Conservation (phyloP, 2,329 filamentous ascomycete species). For the Penicillium sp. region DNA sequence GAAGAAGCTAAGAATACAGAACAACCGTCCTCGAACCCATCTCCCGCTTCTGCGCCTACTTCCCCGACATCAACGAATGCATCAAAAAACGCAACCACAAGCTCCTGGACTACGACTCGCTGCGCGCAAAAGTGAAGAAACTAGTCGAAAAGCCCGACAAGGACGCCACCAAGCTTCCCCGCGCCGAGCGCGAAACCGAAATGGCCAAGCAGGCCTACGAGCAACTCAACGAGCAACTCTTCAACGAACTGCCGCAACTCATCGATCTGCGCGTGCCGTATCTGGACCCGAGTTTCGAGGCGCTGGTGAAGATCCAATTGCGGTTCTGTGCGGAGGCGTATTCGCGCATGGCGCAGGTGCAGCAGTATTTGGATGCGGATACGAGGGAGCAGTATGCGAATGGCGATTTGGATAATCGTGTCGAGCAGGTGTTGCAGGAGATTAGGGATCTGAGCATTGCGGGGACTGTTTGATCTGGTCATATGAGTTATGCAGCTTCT, state of each 20-base stretch:
- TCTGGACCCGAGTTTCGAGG: conserved; percentile 93
- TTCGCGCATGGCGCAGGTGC: conserved; percentile 95
- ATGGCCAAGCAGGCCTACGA: conserved; percentile 93
- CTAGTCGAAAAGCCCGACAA: conserved; percentile 98
- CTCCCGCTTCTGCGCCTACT: conserved; percentile 93
- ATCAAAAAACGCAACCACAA: conserved; percentile 99
- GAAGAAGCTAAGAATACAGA: conserved; percentile 39
- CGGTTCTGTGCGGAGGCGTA: conserved; percentile 98
- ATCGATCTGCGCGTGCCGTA: conserved; percentile 97
- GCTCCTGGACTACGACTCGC: conserved; percentile 93
- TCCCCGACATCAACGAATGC: conserved; percentile 97
- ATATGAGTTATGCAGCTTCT: neutral
- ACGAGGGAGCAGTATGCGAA: conserved; percentile 94
- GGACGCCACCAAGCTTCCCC: conserved; percentile 91
- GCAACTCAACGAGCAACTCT: conserved; percentile 93
- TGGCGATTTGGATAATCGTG: conserved; percentile 82
- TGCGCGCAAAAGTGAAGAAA: conserved; percentile 94
- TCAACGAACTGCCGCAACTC: conserved; percentile 85
- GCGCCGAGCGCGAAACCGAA: conserved; percentile 93
- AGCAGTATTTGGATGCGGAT: conserved; percentile 94
- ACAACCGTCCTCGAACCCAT: conserved; percentile 95
- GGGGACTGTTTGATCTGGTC: conserved; percentile 54
- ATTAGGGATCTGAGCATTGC: conserved; percentile 95
- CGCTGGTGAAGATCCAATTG: conserved; percentile 96
- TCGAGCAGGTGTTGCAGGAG: conserved; percentile 94